Evolutionary conservation across 192 early-diverging fungal genomes (phyloP), one percentile per base, ranked within the genome.

Genomic region (Podila horticola): DNA sequence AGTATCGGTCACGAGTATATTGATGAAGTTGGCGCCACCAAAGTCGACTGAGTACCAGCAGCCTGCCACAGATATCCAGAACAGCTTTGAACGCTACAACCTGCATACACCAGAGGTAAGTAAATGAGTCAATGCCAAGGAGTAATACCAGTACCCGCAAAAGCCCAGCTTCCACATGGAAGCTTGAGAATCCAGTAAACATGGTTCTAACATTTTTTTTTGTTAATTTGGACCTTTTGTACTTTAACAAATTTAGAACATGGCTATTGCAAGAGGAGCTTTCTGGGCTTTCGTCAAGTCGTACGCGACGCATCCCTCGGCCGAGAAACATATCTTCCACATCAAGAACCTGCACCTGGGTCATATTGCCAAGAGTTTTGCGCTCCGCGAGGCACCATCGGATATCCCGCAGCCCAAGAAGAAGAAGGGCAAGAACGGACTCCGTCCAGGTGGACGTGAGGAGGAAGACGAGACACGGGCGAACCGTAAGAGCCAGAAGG

Each of bases 361-460:
- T 7, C 98, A 99, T 77, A 83, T 97, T 70, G 98, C 97, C 58
- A 99, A 99, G 84, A 88, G 92, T 22, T 99, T 99, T 91, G 96
- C 90, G n/a, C 86, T 99, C 59, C 90, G 96, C 29, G 98, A 99
- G 73, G 92, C 95, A 5, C 98, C 98, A 5, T 90, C 90, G 24
- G 85, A 92, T 64, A 83, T 90, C 31, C 84, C 86, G 34, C 85
- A 86, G 64, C 71, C 74, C 24, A 84, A 83, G 41, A 86, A 74
- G 55, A 86, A 89, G 58, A 71, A 71, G 30, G 52, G 68, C 36
- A 66, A 67, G 65, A 71, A 36, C 15, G 57, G 29, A 38, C 38
- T 30, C 13, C 30, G 58, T 17, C 38, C 48, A 59, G 31, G 24
- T 52, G 24, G 20, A 11, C 34, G 50, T 2, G 68, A 62, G 10